These are phyloP conservation scores for Mycena capillaripes DNA, from an alignment of 768 basidiomycete genomes.

Conservation along the genomic window DNA sequence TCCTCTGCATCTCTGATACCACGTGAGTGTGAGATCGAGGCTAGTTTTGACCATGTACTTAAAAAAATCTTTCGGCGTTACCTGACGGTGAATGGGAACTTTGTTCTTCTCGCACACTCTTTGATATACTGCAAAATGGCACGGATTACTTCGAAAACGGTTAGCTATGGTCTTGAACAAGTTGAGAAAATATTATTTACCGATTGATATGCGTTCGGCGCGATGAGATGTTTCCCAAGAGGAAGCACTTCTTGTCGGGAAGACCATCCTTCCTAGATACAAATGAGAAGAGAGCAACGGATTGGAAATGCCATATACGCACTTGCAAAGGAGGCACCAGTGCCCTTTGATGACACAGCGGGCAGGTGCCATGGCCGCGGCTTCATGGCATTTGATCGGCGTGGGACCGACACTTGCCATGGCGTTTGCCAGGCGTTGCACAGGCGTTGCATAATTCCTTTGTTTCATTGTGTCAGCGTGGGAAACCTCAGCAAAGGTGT, in stretches of 20 bases:
- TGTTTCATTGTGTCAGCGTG: no score
- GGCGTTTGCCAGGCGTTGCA: no score
- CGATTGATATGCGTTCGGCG: slow-evolving; percentile 5
- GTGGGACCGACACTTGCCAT: no score
- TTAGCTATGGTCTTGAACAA: background rate
- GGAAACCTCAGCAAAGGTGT: no score
- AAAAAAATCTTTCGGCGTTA: slow-evolving; percentile 6
- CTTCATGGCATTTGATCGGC: no score
- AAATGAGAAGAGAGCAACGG: background rate
- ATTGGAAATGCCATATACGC: background rate
- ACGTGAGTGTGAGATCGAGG: background rate
- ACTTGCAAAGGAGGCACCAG: slow-evolving; percentile 38
- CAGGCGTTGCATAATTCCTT: no score
- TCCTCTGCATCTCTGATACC: background rate
- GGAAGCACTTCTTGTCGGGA: background rate
- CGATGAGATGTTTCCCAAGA: background rate
- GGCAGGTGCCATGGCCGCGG: no score
- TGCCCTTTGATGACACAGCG: slow-evolving; percentile 34
- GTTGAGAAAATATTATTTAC: background rate
- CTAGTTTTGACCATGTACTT: background rate
- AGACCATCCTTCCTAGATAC: background rate
- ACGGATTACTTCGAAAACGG: background rate
- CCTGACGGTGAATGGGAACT: slow-evolving; percentile 11
- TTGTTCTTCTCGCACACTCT: slow-evolving; percentile 27
- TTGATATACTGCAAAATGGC: slow-evolving; percentile 31